Evolutionary conservation across 352 stramenopile genomes (phyloP).

Genomic region (Hyaloperonospora arabidopsidis): DNA sequence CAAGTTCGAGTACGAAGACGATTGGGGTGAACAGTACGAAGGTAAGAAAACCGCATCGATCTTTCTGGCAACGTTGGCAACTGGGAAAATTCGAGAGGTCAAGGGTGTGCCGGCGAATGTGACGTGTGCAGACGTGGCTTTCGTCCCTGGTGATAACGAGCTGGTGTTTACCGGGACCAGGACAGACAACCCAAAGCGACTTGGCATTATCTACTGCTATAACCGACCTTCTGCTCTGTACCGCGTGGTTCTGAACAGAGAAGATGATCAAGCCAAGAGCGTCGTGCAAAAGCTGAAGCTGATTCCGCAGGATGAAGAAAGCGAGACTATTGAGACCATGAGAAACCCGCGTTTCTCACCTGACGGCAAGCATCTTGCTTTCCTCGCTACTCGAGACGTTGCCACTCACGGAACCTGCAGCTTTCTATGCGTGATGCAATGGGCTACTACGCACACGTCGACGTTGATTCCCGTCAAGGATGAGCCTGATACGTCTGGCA

Average conservation of each 20-base stretch:
- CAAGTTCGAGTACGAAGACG: conserved; percentile 68
- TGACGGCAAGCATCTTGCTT: conserved; percentile 57
- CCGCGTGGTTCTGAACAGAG: conserved; percentile 27
- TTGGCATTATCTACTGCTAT: conserved; percentile 85
- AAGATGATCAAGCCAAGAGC: conserved; percentile 22
- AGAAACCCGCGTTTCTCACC: conserved; percentile 60
- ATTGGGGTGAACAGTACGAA: conserved; percentile 83
- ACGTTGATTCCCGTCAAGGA: conserved; percentile 58
- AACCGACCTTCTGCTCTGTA: conserved; percentile 71
- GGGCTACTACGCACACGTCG: conserved; percentile 47
- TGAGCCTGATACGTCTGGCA: conserved; percentile 28
- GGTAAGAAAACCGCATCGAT: conserved; percentile 61
- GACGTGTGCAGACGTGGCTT: conserved; percentile 59
- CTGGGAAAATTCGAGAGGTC: conserved; percentile 55
- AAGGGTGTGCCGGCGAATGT: conserved; percentile 46
- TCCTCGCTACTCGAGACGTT: conserved; percentile 59
- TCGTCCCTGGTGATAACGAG: conserved; percentile 44
- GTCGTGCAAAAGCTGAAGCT: conserved; percentile 39
- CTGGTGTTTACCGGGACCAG: conserved; percentile 62
- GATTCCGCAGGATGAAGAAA: conserved; percentile 29
- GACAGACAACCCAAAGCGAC: conserved; percentile 42
- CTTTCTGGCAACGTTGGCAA: conserved; percentile 57
- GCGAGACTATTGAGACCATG: conserved; percentile 37
- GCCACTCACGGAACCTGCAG: conserved; percentile 71
- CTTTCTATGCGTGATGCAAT: conserved; percentile 55